A percentile compares a stretch with the other conserved stretches of the same genome.
phyloP scores from a whole-genome alignment of 192 early-diverging fungal genomes.

The Entomortierella lignicola region DNA sequence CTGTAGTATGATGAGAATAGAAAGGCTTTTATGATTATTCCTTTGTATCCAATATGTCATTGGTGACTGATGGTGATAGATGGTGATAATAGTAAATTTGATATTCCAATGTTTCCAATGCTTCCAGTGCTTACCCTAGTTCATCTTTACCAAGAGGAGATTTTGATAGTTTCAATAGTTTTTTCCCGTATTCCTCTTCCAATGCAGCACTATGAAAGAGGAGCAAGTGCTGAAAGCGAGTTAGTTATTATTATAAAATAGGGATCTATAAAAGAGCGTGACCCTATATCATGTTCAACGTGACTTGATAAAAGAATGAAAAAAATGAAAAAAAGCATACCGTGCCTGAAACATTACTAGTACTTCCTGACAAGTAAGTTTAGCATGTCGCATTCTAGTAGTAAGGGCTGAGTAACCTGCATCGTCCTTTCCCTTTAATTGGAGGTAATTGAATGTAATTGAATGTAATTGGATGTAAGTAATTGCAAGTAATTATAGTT shows the following conservation, averaged over 20 bases:
- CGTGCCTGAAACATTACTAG: conserved; percentile 66
- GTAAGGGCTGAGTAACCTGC: conserved; percentile 74
- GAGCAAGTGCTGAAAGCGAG: background rate
- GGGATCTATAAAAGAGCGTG: background rate
- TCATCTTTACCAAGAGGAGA: conserved; percentile 74
- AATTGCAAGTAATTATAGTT: background rate
- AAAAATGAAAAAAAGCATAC: conserved; percentile 28
- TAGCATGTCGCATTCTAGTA: conserved; percentile 74
- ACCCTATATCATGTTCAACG: too few relatives aligned
- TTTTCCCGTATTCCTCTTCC: conserved; percentile 80
- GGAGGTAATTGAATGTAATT: background rate
- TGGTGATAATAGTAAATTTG: too few relatives aligned
- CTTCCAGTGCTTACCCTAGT: conserved; percentile 73
- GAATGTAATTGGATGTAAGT: background rate
- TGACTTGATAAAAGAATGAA: background rate
- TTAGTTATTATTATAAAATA: background rate
- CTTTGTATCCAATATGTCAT: too few relatives aligned
- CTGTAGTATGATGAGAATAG: too few relatives aligned
- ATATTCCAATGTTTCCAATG: too few relatives aligned
- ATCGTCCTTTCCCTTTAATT: conserved; percentile 69
- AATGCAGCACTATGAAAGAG: conserved; percentile 65
- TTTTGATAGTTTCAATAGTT: conserved; percentile 70
- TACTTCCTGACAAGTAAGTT: conserved; percentile 76
- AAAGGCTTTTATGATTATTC: too few relatives aligned
- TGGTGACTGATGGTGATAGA: too few relatives aligned